Conservation (phyloP, 2,329 filamentous ascomycete species). For the Venturia nashicola region DNA sequence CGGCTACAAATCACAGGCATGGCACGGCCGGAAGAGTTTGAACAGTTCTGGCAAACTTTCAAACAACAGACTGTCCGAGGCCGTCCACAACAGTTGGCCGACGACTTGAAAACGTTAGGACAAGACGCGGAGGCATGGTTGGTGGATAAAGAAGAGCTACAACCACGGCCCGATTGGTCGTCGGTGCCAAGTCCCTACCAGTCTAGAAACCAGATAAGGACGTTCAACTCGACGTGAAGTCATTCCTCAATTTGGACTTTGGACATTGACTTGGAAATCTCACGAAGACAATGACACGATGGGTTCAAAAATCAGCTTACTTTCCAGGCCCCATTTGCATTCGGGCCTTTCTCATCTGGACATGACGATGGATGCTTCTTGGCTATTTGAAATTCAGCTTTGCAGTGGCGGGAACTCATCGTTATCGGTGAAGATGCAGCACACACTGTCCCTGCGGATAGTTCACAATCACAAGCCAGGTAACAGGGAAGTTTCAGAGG, state of each 20-base stretch:
- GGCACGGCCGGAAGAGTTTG: not conserved
- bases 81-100: conserved; percentile 1
- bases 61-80: not conserved
- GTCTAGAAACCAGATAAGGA: not conserved
- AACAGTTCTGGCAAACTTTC: not conserved
- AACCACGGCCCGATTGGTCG: conserved; percentile 6
- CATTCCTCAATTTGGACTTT: too few relatives aligned
- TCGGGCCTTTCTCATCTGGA: not conserved
- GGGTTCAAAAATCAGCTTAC: not conserved
- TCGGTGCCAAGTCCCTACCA: conserved; percentile 1
- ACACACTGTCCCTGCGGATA: too few relatives aligned
- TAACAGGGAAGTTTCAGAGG: not conserved
- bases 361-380: not conserved
- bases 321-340: not conserved
- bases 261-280: not conserved
- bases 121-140: not conserved
- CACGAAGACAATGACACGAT: not conserved
- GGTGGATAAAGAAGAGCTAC: not conserved
- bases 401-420: not conserved
- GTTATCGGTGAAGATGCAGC: not conserved
- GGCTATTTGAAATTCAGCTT: not conserved
- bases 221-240: not conserved
- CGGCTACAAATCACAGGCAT: not conserved
- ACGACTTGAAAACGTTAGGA: not conserved
- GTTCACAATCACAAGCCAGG: not conserved